Percentiles rank a stretch among this genome's conserved stretches.
phyloP scores from a whole-genome alignment of 768 basidiomycete species.

The Amanita pseudoporphyria region DNA sequence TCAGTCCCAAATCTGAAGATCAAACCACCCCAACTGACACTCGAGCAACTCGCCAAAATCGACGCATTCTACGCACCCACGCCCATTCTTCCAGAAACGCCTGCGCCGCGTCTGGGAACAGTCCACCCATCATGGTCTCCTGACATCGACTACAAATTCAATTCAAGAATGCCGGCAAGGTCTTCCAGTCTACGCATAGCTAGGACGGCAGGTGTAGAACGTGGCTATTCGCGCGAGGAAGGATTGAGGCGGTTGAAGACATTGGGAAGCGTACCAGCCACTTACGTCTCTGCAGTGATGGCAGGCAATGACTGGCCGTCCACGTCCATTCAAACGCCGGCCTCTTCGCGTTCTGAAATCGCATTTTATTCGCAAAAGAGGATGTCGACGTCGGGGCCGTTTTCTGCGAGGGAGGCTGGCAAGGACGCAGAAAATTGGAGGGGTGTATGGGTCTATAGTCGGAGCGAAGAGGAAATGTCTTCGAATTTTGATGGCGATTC shows the following conservation, averaged over 20 bases:
- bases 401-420: neutral
- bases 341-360: neutral
- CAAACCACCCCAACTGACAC: neutral
- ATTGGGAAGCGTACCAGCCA: neutral
- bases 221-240: neutral
- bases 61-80: slow-evolving; percentile 4
- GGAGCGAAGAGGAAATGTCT: neutral
- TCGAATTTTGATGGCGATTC: neutral
- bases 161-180: neutral
- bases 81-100: slow-evolving; percentile 4
- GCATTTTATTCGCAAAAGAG: neutral
- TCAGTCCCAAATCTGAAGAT: slow-evolving; percentile 1
- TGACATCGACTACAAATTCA: slow-evolving; percentile 2
- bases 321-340: neutral
- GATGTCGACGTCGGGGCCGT: neutral
- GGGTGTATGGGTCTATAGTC: slow-evolving; percentile 1
- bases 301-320: neutral
- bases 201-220: neutral
- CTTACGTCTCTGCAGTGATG: neutral
- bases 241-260: neutral
- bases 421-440: neutral
- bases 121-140: slow-evolving; percentile 6
- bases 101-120: slow-evolving; percentile 1
- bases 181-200: neutral
- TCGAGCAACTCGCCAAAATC: slow-evolving; percentile 7